Conservation (phyloP, 1,284 basidiomycete species). For the Meripilus lineatus region DNA sequence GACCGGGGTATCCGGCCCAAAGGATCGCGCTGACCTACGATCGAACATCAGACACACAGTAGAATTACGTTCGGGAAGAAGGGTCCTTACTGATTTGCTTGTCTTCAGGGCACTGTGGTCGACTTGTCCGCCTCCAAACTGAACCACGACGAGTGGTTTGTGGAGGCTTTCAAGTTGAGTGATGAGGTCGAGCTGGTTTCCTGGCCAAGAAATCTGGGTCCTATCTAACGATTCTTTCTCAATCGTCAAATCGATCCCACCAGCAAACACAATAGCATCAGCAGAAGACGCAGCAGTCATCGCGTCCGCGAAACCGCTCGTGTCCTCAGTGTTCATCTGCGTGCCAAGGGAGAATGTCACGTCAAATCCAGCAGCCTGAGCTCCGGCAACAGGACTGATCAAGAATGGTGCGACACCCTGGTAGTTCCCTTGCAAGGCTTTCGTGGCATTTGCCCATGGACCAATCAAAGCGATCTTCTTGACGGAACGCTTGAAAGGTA, state of each 20-base stretch:
- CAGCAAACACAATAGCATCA: slow-evolving; percentile 35
- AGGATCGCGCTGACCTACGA: slow-evolving; percentile 47
- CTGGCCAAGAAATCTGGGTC: slow-evolving; percentile 48
- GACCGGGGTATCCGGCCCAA: slow-evolving; percentile 53
- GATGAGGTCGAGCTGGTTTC: slow-evolving; percentile 48
- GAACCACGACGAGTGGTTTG: slow-evolving; percentile 48
- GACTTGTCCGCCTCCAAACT: slow-evolving; percentile 54
- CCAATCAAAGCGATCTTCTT: slow-evolving; percentile 49
- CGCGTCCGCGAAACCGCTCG: slow-evolving; percentile 38
- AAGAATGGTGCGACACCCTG: slow-evolving; percentile 48
- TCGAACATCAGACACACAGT: neutral
- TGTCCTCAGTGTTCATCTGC: slow-evolving; percentile 32
- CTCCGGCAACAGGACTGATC: slow-evolving; percentile 46
- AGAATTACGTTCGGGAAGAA: slow-evolving; percentile 3
- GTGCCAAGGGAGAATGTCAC: slow-evolving; percentile 42
- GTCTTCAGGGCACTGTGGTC: slow-evolving; percentile 43
- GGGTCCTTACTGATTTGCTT: slow-evolving; percentile 32
- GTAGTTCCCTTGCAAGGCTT: slow-evolving; percentile 54
- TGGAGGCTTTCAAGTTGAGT: slow-evolving; percentile 36
- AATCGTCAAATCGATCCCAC: slow-evolving; percentile 48
- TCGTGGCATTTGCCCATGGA: slow-evolving; percentile 52
- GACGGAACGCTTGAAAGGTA: slow-evolving; percentile 38
- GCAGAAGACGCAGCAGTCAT: slow-evolving; percentile 24
- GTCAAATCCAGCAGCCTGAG: slow-evolving; percentile 40
- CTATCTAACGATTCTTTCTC: slow-evolving; percentile 49